Base-by-base conservation (phyloP, 164 flowering plant genomes). In the Aristolochia contorta region DNA sequence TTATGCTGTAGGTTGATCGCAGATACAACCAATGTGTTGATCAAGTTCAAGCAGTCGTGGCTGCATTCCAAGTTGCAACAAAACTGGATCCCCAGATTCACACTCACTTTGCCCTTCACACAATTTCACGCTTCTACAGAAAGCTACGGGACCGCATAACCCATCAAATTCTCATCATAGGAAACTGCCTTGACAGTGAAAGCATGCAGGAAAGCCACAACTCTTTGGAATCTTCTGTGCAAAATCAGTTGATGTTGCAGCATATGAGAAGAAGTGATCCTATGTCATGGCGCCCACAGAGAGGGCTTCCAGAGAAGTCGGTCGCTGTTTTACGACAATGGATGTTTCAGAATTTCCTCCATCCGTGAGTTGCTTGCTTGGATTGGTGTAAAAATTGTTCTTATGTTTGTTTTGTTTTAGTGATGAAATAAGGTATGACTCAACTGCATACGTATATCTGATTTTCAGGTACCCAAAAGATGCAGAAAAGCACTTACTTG, bases 281-380 rank as follows among this genome's bases (percentile, higher is more conserved):
- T 58, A 96, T 82, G 25, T 48, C 82, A 32, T 93, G 96, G 98
- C 84, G 85, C 63, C 97, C 97, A 0, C 98, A 93, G 63, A 77
- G 98, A 76, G 98, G 98, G 59, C 72, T 93, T 72, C 98, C 98
- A 0, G 98, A 93, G 67, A 84, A 75, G 77, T 87, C 97, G 33
- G 98, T 93, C 49, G 84, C 97, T 1, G 87, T 93, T 43, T 69
- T 93, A 48, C 82, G 97, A 2, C 84, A 90, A 16, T 93, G 98
- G 98, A 87, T 93, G 98, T 93, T 89, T 69, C 90, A 93, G 58
- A 93, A 93, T 72, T 93, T 93, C 65, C 94, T 93, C 43, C 97
- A 89, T 67, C 98, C 98, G 98, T 93, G 59, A 83, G 91, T 65
- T 61, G 33, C 61, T 22, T 48, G 20, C 48, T 24, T 23, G n/a